These are phyloP conservation scores for Eutypella sp. DNA, from an alignment of 2,329 filamentous ascomycete genomes.

Conservation along the genomic window DNA sequence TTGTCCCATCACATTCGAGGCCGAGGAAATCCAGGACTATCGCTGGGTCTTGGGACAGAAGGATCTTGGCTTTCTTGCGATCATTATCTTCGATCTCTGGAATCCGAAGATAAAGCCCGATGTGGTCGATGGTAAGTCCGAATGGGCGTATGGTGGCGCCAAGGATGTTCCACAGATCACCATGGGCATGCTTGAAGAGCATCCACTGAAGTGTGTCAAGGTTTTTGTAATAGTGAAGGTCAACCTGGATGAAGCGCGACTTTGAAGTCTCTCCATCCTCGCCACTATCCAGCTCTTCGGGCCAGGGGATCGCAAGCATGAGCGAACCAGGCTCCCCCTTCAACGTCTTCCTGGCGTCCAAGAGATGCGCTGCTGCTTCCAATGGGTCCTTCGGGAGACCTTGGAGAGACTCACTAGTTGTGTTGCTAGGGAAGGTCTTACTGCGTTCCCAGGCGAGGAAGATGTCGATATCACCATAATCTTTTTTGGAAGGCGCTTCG, in stretches of 20 bases:
- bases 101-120: slow-evolving; percentile 60
- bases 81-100: slow-evolving; percentile 60
- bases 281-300: slow-evolving; percentile 18
- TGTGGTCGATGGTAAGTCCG: slow-evolving; percentile 62
- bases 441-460: slow-evolving; percentile 42
- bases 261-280: slow-evolving; percentile 2
- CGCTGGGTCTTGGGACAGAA: slow-evolving; percentile 53
- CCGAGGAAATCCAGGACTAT: slow-evolving; percentile 59
- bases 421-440: slow-evolving; percentile 6
- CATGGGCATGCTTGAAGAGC: slow-evolving; percentile 64
- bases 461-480: slow-evolving; percentile 71
- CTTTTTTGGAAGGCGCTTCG: slow-evolving; percentile 63
- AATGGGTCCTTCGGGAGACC: slow-evolving; percentile 9
- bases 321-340: slow-evolving; percentile 17
- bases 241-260: slow-evolving; percentile 59
- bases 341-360: slow-evolving; percentile 42
- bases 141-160: slow-evolving; percentile 58
- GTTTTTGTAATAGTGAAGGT: slow-evolving; percentile 52
- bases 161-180: slow-evolving; percentile 64
- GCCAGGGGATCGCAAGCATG: slow-evolving; percentile 55
- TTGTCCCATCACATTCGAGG: slow-evolving; percentile 37
- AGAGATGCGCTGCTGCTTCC: slow-evolving; percentile 28
- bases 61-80: slow-evolving; percentile 51
- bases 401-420: neutral
- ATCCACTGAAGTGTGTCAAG: slow-evolving; percentile 52